phyloP scores from a whole-genome alignment of 2,329 filamentous ascomycete species.

The Dothideomycetes sp. region DNA sequence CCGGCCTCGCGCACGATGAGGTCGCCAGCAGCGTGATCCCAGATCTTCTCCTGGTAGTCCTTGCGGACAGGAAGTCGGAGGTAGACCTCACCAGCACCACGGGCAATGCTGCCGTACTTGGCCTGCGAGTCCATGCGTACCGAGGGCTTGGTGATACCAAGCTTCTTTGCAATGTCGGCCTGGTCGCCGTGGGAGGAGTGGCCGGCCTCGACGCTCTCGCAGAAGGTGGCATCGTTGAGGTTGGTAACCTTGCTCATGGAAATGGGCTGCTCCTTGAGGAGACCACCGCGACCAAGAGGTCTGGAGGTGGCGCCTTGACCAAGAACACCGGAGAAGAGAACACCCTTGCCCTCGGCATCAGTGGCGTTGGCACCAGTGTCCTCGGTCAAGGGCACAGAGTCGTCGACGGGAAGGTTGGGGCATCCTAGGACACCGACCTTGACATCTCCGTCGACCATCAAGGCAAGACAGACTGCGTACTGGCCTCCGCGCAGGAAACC shows the following conservation, averaged over 20 bases:
- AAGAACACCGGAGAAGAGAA: conserved; percentile 75
- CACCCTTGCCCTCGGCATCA: conserved; percentile 65
- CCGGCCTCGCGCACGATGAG: conserved; percentile 90
- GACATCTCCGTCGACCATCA: conserved; percentile 88
- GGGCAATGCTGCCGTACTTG: conserved; percentile 91
- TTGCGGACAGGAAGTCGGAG: conserved; percentile 75
- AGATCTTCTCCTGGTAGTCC: conserved; percentile 97
- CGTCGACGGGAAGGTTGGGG: conserved; percentile 86
- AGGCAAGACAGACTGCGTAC: conserved; percentile 86
- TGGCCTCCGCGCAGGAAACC: conserved; percentile 93
- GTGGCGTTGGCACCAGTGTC: conserved; percentile 65
- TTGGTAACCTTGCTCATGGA: conserved; percentile 67
- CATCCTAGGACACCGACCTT: conserved; percentile 91
- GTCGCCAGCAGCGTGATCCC: conserved; percentile 95
- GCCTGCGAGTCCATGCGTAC: conserved; percentile 97
- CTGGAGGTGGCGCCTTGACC: conserved; percentile 74
- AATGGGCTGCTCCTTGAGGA: conserved; percentile 53
- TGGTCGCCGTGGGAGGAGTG: conserved; percentile 88
- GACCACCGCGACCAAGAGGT: conserved; percentile 48
- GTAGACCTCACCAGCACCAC: conserved; percentile 91
- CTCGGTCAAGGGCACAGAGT: conserved; percentile 58
- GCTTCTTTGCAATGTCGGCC: conserved; percentile 66
- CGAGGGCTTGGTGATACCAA: conserved; percentile 80
- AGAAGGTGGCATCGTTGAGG: conserved; percentile 77
- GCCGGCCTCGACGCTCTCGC: conserved; percentile 87